Conservation (phyloP, 805 yeast genomes). For the Cyberlindnera mississippiensis region DNA sequence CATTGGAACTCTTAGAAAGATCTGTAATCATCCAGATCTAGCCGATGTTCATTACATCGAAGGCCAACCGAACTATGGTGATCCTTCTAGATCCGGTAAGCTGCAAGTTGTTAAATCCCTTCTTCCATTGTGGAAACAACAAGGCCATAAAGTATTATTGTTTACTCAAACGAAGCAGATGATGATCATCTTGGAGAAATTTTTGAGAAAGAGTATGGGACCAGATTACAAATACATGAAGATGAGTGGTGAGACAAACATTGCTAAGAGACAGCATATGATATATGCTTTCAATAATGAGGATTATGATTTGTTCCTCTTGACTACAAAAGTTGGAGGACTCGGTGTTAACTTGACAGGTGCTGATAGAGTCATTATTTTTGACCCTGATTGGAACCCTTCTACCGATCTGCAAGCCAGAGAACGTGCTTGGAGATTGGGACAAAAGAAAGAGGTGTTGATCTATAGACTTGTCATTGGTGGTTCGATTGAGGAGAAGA, state of each 20-base stretch:
- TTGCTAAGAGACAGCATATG: conserved; percentile 66
- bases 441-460: conserved; percentile 88
- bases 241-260: conserved; percentile 94
- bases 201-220: conserved; percentile 41
- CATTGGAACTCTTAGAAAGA: conserved; percentile 83
- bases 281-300: conserved; percentile 79
- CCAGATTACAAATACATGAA: conserved; percentile 53
- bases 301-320: conserved; percentile 58
- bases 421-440: conserved; percentile 95
- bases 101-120: conserved; percentile 82
- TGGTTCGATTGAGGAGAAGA: conserved; percentile 94
- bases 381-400: conserved; percentile 98
- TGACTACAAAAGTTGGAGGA: conserved; percentile 96
- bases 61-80: conserved; percentile 42
- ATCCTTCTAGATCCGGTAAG: conserved; percentile 72
- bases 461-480: conserved; percentile 90
- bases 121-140: conserved; percentile 68
- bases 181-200: conserved; percentile 80
- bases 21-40: conserved; percentile 95
- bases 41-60: conserved; percentile 41
- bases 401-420: conserved; percentile 96
- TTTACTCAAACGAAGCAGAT: conserved; percentile 93
- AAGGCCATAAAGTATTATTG: conserved; percentile 75
- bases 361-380: conserved; percentile 89
- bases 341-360: conserved; percentile 92